Base-by-base conservation (phyloP, 352 stramenopile genomes). In the Phytophthora citricola region DNA sequence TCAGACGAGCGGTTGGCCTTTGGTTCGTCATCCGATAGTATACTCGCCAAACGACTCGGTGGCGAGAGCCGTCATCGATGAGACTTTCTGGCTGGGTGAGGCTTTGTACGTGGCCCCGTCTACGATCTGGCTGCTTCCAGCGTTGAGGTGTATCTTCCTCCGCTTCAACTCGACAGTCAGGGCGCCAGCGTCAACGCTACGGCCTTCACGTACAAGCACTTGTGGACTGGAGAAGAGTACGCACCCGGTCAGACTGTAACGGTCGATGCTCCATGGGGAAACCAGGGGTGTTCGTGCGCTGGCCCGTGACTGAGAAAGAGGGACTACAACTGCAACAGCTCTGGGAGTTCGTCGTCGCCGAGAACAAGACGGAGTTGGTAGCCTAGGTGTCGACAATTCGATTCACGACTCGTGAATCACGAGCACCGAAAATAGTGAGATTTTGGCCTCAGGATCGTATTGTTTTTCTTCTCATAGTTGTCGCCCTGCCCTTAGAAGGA, bases 11-110 rank as follows among this genome's bases (percentile, higher is more conserved):
- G 66, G 60, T 32, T 70, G 66, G 66, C 59, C 66, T 17, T 48
- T 73, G 0, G 58, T 73, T 43, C 65, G 65, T 34, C 65, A 74
- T 20, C 66, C 59, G 11, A 60, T 70, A 27, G 62, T 70, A 8
- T 74, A 67, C 43, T 66, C 66, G 7, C 60, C 53, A 29, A 70
- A 65, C 36, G 49, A 70, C 20, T 62, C 60, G 22, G 29, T 55
- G n/a, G 54, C 53, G 11, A 46, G 48, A 12, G 17, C 36, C 14
- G 53, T 70, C 22, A 63, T 74, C n/a, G 66, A 74, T 31, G 66
- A 70, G 36, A 63, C 47, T 6, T 73, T 74, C 50, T 74, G 65
- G 65, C 46, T 70, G 32, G 59, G 66, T 22, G 66, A 73, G 38
- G 59, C 66, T 56, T 43, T 73, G 39, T 69, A 66, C 41, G 65